A percentile compares a stretch with the other conserved stretches of the same genome.
Conservation (phyloP, 345 rosid species). For the Gossypium australe region DNA sequence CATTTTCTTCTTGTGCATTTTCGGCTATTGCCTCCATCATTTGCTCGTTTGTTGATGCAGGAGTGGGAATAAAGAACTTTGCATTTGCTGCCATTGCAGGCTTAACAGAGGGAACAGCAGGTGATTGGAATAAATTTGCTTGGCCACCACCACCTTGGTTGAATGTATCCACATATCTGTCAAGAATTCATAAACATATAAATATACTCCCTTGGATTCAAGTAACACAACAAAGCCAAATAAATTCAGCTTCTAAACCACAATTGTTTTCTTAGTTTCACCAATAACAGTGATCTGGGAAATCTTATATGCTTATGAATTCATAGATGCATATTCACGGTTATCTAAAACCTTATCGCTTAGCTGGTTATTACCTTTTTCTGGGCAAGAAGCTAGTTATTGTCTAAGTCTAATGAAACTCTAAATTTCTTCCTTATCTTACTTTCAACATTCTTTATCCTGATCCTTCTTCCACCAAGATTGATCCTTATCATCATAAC, state of each 20-base stretch:
- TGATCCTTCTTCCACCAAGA: not conserved
- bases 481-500: not conserved
- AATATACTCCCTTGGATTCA: not conserved
- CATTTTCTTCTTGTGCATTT: conserved; percentile 11
- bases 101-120: conserved; percentile 46
- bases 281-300: not conserved
- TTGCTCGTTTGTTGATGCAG: conserved; percentile 36
- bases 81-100: conserved; percentile 52
- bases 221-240: not conserved
- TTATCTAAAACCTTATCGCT: not conserved
- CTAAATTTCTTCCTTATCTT: not conserved
- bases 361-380: not conserved
- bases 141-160: conserved; percentile 56
- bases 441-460: not conserved
- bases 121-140: conserved; percentile 59
- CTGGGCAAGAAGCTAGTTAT: not conserved
- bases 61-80: conserved; percentile 77
- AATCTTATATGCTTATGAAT: not conserved
- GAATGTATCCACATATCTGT: conserved; percentile 82
- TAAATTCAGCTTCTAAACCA: not conserved
- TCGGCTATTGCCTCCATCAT: conserved; percentile 38
- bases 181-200: not conserved
- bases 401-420: not conserved
- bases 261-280: not conserved
- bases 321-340: not conserved